These are phyloP conservation scores for Lentinus tigrinus DNA, from an alignment of 768 basidiomycete genomes.

Conservation along the genomic window DNA sequence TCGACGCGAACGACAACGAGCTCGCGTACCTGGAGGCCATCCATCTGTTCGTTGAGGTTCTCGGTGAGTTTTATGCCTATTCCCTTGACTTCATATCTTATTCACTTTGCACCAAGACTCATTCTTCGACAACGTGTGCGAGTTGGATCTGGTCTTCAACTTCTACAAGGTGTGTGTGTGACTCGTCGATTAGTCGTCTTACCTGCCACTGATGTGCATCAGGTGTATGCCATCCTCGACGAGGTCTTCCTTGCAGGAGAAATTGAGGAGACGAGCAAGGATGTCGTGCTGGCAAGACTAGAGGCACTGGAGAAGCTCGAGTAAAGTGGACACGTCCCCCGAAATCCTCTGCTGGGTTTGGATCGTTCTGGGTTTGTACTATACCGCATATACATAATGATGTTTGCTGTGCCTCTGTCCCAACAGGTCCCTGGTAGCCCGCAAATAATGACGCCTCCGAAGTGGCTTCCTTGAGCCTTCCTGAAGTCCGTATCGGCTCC, in stretches of 20 bases:
- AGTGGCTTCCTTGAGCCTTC: too few relatives aligned
- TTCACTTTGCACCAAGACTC: constrained; percentile 34
- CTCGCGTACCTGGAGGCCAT: constrained; percentile 96
- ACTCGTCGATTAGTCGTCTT: neutral
- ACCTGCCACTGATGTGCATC: neutral
- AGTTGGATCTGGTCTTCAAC: constrained; percentile 97
- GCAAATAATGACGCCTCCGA: too few relatives aligned
- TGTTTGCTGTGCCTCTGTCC: too few relatives aligned
- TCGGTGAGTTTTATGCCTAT: constrained; percentile 56
- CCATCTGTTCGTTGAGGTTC: constrained; percentile 95
- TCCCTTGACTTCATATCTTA: neutral
- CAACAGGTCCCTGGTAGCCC: too few relatives aligned
- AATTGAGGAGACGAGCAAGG: constrained; percentile 97
- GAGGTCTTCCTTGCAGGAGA: constrained; percentile 98
- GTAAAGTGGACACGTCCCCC: constrained; percentile 29
- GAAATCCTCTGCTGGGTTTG: too few relatives aligned
- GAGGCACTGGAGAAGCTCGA: constrained; percentile 94
- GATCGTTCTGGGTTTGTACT: too few relatives aligned
- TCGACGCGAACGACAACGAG: constrained; percentile 98
- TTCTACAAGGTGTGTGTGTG: constrained; percentile 86
- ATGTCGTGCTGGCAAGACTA: constrained; percentile 86
- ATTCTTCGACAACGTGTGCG: constrained; percentile 99
- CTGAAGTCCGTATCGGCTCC: too few relatives aligned
- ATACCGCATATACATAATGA: too few relatives aligned
- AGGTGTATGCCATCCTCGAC: constrained; percentile 98